Evolutionary conservation across 2,329 filamentous ascomycete genomes (phyloP).

Genomic region (Xylaria sp.): DNA sequence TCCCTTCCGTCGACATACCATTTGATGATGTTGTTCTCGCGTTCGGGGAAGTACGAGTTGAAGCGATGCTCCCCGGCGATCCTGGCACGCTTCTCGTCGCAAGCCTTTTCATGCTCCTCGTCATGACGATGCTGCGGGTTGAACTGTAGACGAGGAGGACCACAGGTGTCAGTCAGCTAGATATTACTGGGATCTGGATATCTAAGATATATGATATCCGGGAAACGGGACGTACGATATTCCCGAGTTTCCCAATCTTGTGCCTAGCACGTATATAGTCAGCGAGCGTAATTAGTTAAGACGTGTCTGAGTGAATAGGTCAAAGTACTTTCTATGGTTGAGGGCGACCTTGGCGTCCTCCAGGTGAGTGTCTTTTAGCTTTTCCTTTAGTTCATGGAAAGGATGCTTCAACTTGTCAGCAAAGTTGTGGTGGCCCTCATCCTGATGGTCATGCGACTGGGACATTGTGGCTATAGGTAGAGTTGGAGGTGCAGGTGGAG

Average conservation of each 20-base stretch:
- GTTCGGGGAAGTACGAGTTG: constrained; percentile 89
- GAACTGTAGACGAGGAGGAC: constrained; percentile 59
- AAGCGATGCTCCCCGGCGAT: constrained; percentile 83
- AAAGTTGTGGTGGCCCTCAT: constrained; percentile 48
- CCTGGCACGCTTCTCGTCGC: constrained; percentile 80
- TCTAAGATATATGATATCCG: neutral
- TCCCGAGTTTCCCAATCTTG: constrained; percentile 71
- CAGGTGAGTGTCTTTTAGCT: constrained; percentile 64
- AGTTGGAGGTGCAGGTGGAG: no score
- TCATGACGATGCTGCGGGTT: constrained; percentile 93
- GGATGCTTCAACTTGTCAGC: constrained; percentile 62
- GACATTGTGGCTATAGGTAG: constrained; percentile 35
- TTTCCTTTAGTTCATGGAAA: constrained; percentile 61
- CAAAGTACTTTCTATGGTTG: constrained; percentile 66
- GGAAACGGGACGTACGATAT: constrained; percentile 60
- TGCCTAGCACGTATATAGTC: constrained; percentile 52
- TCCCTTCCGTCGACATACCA: constrained; percentile 98
- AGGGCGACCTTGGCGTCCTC: constrained; percentile 68
- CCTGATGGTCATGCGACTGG: constrained; percentile 29
- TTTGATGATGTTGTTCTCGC: constrained; percentile 86
- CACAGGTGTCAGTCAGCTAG: constrained; percentile 36
- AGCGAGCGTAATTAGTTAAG: neutral
- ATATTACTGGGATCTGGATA: neutral
- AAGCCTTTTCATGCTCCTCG: constrained; percentile 86
- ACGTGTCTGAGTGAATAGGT: neutral